Percentiles rank a stretch among this genome's conserved stretches.
phyloP scores from a whole-genome alignment of 306 rosid species.

The Trichosanthes cucumerina region DNA sequence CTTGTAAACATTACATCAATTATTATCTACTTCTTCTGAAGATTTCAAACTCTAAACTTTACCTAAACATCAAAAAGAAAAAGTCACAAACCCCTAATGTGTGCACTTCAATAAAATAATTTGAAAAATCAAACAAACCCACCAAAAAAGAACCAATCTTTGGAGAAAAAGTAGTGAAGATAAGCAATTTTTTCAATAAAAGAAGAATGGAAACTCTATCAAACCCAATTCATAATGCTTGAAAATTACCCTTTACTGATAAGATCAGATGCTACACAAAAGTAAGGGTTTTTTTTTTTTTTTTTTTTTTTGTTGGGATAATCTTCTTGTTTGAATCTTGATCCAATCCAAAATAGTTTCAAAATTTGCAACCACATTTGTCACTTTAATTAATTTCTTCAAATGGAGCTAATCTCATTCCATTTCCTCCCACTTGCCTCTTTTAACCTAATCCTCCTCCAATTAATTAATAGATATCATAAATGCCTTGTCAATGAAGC shows the following conservation, averaged over 20 bases:
- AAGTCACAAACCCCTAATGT: background rate
- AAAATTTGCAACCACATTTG: background rate
- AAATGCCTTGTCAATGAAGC: constrained; percentile 1
- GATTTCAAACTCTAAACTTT: background rate
- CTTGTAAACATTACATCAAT: background rate
- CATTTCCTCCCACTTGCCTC: background rate
- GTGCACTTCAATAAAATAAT: background rate
- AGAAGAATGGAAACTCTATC: background rate
- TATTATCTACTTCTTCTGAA: background rate
- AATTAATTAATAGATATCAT: background rate
- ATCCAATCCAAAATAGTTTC: background rate
- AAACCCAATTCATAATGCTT: background rate
- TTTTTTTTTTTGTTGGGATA: background rate
- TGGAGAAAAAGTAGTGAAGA: background rate
- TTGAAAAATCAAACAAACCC: background rate
- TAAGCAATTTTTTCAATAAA: background rate
- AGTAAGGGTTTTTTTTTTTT: background rate
- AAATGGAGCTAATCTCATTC: constrained; percentile 1
- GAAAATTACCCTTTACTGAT: background rate
- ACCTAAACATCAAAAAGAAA: background rate
- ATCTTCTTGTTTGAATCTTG: background rate
- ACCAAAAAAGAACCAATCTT: background rate
- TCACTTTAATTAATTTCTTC: background rate
- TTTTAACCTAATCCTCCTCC: constrained; percentile 6
- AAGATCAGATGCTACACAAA: background rate